Evolutionary conservation across 352 stramenopile genomes (phyloP), one percentile per base, ranked within the genome.

Genomic region (Globisporangium megalacanthum): DNA sequence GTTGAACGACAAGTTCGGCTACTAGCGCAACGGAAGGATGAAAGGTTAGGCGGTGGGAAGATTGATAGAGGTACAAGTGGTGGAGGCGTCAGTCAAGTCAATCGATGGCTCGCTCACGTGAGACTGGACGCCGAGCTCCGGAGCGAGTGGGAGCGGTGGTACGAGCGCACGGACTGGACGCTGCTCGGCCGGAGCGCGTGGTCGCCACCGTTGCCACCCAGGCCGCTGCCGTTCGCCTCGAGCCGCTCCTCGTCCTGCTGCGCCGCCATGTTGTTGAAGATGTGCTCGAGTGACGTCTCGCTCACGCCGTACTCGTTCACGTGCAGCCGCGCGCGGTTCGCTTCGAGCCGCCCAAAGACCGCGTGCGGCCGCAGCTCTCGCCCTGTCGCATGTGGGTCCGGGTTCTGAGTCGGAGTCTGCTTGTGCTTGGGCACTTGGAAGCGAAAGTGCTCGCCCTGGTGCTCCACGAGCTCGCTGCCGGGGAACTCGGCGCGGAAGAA

Each of bases 191-290:
- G 50, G 10, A 74, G 22, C 9, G 31, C 56, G 20, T 61, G 53
- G 60, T 82, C 80, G 54, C 55, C 64, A 15, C 64, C 68, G 49
- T 78, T 79, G 61, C 69, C 25, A 72, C 62, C 46, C 81, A 42
- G 4, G 35, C 35, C 35, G 35, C 6, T 39, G 35, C 35, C 35
- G 35, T 39, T 8, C 7, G 35, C 35, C 35, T 39, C 35, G 7
- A 39, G 35, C 35, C 61, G 68, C 53, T 85, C 77, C 52, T 84
- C 73, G 37, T 75, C 72, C 67, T 96, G 84, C 50, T 93, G 68
- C 9, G 69, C 70, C 2, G 89, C 92, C 77, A 97, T 96, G 62
- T 75, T 73, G 66, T 97, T 97, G 79, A 98, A 98, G 58, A 98
- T 94, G 61, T 95, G 79, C 66, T 98, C 92, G 20, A 97, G 72